Base-by-base conservation (phyloP, 495 filamentous ascomycete species). In the Parathielavia hyrcaniae region DNA sequence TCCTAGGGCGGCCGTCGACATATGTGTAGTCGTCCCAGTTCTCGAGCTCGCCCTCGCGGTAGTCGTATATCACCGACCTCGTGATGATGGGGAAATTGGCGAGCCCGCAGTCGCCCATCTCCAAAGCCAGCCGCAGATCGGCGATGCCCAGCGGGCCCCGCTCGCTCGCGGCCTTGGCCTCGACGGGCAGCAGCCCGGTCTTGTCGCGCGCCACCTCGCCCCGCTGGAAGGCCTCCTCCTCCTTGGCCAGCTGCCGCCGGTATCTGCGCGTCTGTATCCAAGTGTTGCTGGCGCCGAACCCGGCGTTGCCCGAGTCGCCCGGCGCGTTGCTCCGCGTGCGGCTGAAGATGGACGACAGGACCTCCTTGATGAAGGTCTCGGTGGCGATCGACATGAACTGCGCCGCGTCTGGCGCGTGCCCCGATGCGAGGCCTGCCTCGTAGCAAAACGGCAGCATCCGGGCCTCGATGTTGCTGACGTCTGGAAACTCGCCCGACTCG, bases 401-500 rank as follows among this genome's bases (percentile, higher is more conserved):
- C 7, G 91, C 84, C 36, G 88, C 88, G 30, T 88, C 82, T 7
- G 84, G 67, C 8, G 81, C 75, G 59, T 88, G 82, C 4, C 91
- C 89, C 22, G 79, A 80, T n/a, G 80, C 79, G 5, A 98, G 81
- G 0, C 91, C 93, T 59, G 88, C 81, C 71, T 96, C 93, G 72
- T 95, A 96, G 72, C 90, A 96, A 61, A 97, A 93, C 10, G 93
- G 91, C 17, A 89, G 77, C 87, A 97, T 95, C 56, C 91, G 88
- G 19, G 83, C 79, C 63, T 88, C 81, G 61, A 98, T 89, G 30
- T 84, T 86, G 51, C 83, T 79, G 11, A 81, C 72, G 62, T 95
- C 89, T 14, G 93, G 93, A 66, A 98, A 97, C 73, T 97, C 93
- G 57, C 89, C 87, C 0, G 91, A 91, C 72, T 97, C 93, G 38